These are phyloP conservation scores for Eutrema japonicum DNA, from an alignment of 345 rosid species.

Conservation along the genomic window DNA sequence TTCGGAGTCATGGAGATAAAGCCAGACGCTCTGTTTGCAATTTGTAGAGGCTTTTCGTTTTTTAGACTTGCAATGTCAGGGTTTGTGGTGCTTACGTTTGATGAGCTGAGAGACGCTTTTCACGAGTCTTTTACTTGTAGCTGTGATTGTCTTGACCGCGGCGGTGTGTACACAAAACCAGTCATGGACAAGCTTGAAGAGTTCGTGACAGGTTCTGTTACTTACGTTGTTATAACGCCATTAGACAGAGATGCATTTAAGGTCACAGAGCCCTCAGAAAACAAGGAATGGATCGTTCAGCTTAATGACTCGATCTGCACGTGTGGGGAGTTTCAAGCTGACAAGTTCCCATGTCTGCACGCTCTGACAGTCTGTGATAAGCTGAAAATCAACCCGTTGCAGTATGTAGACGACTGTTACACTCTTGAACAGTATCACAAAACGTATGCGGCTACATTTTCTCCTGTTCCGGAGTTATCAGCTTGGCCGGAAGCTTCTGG, in stretches of 20 bases:
- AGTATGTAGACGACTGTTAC: conserved; percentile 18
- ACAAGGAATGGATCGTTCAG: not conserved
- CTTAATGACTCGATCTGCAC: not conserved
- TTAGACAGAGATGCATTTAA: not conserved
- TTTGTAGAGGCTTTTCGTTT: not conserved
- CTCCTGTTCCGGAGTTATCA: conserved; percentile 10
- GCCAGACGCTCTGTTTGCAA: rapidly evolving
- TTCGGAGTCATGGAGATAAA: not conserved
- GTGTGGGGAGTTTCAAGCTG: not conserved
- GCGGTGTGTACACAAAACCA: not conserved
- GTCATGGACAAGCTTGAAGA: not conserved
- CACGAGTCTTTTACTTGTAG: not conserved
- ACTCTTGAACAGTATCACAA: not conserved
- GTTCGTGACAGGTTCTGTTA: not conserved
- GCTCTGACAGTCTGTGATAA: not conserved
- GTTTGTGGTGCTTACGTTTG: not conserved
- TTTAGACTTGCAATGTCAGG: not conserved
- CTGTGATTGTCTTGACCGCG: not conserved
- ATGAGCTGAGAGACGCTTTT: not conserved
- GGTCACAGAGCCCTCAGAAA: conserved; percentile 17
- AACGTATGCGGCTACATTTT: not conserved
- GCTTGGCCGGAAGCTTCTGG: conserved; percentile 28
- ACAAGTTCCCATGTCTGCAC: conserved; percentile 16
- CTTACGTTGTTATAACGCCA: not conserved
- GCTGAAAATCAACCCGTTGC: not conserved